Percentiles rank a stretch among this genome's conserved stretches.
Evolutionary conservation across 2,329 filamentous ascomycete genomes (phyloP).

Genomic region (Thielaviopsis populi): DNA sequence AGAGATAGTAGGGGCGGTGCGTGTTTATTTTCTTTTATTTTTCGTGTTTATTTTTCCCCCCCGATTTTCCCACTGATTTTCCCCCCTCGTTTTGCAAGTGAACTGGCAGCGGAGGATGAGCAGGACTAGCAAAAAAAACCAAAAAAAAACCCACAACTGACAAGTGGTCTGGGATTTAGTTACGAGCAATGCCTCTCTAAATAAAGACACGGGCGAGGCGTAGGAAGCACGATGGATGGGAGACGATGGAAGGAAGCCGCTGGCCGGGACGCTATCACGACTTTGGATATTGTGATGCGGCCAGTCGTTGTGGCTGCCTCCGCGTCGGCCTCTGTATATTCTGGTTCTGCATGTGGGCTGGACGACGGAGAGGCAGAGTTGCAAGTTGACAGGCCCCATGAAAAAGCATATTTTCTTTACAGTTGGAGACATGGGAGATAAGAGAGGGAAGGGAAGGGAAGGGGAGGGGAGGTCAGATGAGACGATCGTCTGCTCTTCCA

Average conservation of each 20-base stretch:
- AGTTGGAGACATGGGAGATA: no score
- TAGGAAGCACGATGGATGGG: no score
- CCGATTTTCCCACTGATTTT: neutral
- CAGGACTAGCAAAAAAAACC: neutral
- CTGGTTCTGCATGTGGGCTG: neutral
- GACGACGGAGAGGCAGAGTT: neutral
- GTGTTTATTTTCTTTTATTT: neutral
- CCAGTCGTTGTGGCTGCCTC: no score
- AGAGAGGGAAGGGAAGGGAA: neutral
- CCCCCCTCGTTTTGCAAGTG: neutral
- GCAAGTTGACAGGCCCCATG: neutral
- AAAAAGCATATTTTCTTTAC: neutral
- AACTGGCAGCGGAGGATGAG: neutral
- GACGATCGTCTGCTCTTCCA: neutral
- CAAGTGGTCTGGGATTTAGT: neutral
- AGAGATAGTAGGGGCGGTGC: neutral
- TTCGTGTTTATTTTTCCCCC: neutral
- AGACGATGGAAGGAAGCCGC: slow-evolving; percentile 38
- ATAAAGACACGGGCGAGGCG: slow-evolving; percentile 2
- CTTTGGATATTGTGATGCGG: no score
- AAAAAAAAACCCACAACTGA: neutral
- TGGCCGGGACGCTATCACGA: neutral
- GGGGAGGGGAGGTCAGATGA: neutral
- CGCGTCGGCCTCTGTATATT: no score
- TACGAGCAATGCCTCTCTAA: neutral